phyloP scores from a whole-genome alignment of 176 grass and related monocot genomes.

The Typha latifolia region DNA sequence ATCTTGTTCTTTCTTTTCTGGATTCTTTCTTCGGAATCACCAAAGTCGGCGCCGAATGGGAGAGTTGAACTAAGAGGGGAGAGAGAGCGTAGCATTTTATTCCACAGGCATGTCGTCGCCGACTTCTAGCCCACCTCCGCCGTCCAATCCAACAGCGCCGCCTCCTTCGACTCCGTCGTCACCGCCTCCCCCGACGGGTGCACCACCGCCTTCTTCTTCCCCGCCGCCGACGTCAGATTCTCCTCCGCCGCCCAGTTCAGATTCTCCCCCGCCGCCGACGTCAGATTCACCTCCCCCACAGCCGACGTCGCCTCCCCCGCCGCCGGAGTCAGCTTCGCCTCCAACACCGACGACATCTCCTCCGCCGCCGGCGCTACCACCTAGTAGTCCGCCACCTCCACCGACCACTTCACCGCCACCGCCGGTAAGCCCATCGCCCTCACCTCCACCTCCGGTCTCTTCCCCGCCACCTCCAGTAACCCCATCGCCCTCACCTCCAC shows the following conservation, averaged over 20 bases:
- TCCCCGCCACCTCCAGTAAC: background rate
- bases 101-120: no score
- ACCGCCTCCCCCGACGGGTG: no score
- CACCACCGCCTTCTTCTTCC: background rate
- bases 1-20: no score
- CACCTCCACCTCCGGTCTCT: background rate
- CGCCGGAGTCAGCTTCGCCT: slow-evolving; percentile 2
- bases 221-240: background rate
- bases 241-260: background rate
- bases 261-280: background rate
- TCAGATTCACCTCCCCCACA: background rate
- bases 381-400: background rate
- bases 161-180: no score
- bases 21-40: no score
- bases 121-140: no score
- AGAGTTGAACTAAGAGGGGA: no score
- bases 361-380: slow-evolving; percentile 5
- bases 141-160: no score
- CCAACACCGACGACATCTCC: background rate
- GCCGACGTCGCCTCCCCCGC: background rate
- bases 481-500: slow-evolving; percentile 1
- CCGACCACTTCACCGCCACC: background rate
- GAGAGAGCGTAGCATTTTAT: no score
- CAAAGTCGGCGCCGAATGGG: no score
- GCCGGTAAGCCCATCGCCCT: background rate